Percentiles rank a stretch among this genome's conserved stretches.
phyloP scores from a whole-genome alignment of 164 flowering plant species.

The Tinospora cordifolia region DNA sequence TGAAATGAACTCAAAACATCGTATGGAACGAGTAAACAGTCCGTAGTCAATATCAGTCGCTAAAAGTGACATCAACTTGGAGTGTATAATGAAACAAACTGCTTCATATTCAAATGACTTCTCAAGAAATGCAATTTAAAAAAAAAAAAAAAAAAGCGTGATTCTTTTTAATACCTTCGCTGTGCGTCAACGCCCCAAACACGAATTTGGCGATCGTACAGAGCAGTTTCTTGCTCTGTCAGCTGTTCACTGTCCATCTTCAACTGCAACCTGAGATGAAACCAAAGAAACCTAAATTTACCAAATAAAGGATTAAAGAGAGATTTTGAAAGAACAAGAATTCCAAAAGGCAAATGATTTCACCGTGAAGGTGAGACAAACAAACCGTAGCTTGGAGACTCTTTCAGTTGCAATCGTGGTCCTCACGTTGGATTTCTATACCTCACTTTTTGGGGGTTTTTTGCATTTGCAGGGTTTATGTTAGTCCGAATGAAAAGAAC shows the following conservation, averaged over 20 bases:
- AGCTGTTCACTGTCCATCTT: slow-evolving; percentile 74
- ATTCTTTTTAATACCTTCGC: slow-evolving; percentile 42
- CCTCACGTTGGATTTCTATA: not conserved
- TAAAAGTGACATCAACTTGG: not conserved
- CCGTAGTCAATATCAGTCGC: too few relatives aligned
- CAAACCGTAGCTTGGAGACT: not conserved
- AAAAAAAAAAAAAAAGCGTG: not conserved
- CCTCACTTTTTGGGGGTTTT: not conserved
- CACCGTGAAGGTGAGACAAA: too few relatives aligned
- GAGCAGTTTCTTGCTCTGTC: slow-evolving; percentile 90
- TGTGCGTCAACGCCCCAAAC: slow-evolving; percentile 99
- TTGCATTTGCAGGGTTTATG: not conserved
- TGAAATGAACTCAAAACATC: not conserved
- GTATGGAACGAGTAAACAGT: too few relatives aligned
- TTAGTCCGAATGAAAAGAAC: too few relatives aligned
- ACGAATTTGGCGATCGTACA: slow-evolving; percentile 97
- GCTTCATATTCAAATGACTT: not conserved
- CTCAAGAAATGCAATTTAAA: not conserved
- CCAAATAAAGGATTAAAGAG: too few relatives aligned
- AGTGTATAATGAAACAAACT: not conserved
- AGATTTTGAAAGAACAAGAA: too few relatives aligned
- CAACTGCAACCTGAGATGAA: slow-evolving; percentile 14
- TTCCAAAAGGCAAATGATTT: too few relatives aligned
- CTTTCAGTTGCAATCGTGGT: not conserved
- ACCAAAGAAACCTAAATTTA: not conserved